Evolutionary conservation across 257 asterid species (phyloP).

Genomic region (Orobanche coerulescens): DNA sequence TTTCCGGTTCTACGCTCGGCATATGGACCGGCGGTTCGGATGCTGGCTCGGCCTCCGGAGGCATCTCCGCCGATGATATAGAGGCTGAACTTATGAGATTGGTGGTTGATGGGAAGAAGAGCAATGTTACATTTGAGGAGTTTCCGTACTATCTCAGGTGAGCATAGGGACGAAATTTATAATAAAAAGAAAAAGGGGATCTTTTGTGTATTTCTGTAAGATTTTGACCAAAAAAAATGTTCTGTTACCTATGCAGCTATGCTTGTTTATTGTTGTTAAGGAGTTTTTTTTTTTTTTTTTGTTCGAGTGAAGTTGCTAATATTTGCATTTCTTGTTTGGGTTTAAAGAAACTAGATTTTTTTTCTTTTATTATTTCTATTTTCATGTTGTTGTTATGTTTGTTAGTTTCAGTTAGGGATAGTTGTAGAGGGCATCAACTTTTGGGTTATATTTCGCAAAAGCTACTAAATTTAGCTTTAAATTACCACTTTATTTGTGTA

Average conservation of each 20-base stretch:
- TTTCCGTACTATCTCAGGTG: conserved; percentile 94
- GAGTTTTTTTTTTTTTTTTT: neutral
- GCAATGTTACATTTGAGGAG: conserved; percentile 51
- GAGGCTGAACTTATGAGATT: conserved; percentile 61
- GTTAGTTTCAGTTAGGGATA: neutral
- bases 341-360: no score
- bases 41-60: conserved; percentile 32
- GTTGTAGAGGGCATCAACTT: no score
- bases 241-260: neutral
- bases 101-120: conserved; percentile 49
- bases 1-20: conserved; percentile 58
- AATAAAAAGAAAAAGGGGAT: neutral
- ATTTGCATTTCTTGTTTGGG: neutral
- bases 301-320: neutral
- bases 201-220: neutral
- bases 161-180: neutral
- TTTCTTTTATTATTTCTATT: neutral
- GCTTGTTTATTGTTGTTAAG: neutral
- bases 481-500: no score
- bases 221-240: neutral
- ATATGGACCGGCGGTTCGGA: conserved; percentile 42
- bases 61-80: conserved; percentile 55
- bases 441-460: no score
- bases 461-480: no score
- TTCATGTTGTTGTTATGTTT: neutral